A percentile compares a stretch with the other conserved stretches of the same genome.
phyloP scores from a whole-genome alignment of 192 early-diverging fungal genomes.

The Diversispora eburnea region DNA sequence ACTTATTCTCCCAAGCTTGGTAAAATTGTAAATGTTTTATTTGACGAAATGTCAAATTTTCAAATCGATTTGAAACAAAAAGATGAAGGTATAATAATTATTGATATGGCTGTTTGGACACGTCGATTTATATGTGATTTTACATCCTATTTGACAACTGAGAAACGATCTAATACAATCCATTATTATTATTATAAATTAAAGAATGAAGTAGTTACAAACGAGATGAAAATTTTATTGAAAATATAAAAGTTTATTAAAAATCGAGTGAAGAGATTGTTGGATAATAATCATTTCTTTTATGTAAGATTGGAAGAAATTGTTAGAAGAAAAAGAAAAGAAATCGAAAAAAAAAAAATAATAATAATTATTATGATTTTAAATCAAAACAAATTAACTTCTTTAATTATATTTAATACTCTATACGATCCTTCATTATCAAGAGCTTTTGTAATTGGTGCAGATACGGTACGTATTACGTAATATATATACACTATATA shows the following conservation, averaged over 20 bases:
- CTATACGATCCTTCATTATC: constrained; percentile 14
- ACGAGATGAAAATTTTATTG: constrained; percentile 16
- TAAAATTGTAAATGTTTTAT: background rate
- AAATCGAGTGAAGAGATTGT: background rate
- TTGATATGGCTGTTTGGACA: constrained; percentile 15
- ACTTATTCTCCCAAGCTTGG: background rate
- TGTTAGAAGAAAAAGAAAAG: constrained; percentile 21
- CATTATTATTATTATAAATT: background rate
- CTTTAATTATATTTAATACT: constrained; percentile 9
- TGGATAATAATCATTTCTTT: background rate
- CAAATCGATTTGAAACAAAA: background rate
- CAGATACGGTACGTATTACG: background rate
- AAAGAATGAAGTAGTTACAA: background rate
- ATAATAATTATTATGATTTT: background rate
- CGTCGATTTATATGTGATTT: constrained; percentile 25
- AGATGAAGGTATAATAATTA: background rate
- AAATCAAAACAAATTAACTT: background rate
- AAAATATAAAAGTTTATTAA: constrained; percentile 1
- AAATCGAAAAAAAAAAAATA: constrained; percentile 16
- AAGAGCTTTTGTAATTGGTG: background rate
- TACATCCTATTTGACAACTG: constrained; percentile 7
- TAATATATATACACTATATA: background rate
- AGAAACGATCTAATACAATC: background rate
- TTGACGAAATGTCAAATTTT: constrained; percentile 22
- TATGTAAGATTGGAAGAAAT: constrained; percentile 7